These are phyloP conservation scores for Fraxinus paxiana DNA, from an alignment of 305 asterid genomes.

Conservation along the genomic window DNA sequence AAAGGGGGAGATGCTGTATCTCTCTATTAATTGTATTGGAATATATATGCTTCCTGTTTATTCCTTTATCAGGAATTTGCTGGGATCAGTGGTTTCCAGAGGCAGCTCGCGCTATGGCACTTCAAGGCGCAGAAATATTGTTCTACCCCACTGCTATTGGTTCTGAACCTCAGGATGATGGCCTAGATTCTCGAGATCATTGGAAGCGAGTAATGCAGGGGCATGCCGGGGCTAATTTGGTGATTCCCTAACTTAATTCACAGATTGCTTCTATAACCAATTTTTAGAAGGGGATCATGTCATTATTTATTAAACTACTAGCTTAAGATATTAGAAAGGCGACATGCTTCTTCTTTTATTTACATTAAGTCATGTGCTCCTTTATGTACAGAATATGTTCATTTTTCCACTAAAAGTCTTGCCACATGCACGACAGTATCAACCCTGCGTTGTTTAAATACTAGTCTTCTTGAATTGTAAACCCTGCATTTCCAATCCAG, in stretches of 20 bases:
- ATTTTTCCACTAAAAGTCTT: background rate
- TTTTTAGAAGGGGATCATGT: background rate
- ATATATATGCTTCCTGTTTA: background rate
- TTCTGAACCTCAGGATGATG: slow-evolving; percentile 93
- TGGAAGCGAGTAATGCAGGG: slow-evolving; percentile 99
- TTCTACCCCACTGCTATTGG: slow-evolving; percentile 97
- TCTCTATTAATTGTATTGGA: background rate
- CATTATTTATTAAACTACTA: background rate
- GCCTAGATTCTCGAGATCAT: slow-evolving; percentile 90
- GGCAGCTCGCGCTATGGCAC: slow-evolving; percentile 96
- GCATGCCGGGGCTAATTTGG: slow-evolving; percentile 96
- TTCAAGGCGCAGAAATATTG: slow-evolving; percentile 91
- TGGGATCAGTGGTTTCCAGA: slow-evolving; percentile 99
- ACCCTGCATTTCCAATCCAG: background rate
- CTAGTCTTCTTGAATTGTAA: slow-evolving; percentile 10
- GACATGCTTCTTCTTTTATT: no score
- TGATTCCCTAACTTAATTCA: slow-evolving; percentile 30
- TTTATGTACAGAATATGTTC: background rate
- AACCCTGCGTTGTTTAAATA: background rate
- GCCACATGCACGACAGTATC: background rate
- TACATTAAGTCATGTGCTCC: background rate
- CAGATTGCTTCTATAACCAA: slow-evolving; percentile 3
- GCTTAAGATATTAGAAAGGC: background rate
- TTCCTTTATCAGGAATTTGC: slow-evolving; percentile 60
- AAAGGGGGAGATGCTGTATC: background rate